Conservation (phyloP, 2,329 filamentous ascomycete genomes). For the Hymenoscyphus salicellus region DNA sequence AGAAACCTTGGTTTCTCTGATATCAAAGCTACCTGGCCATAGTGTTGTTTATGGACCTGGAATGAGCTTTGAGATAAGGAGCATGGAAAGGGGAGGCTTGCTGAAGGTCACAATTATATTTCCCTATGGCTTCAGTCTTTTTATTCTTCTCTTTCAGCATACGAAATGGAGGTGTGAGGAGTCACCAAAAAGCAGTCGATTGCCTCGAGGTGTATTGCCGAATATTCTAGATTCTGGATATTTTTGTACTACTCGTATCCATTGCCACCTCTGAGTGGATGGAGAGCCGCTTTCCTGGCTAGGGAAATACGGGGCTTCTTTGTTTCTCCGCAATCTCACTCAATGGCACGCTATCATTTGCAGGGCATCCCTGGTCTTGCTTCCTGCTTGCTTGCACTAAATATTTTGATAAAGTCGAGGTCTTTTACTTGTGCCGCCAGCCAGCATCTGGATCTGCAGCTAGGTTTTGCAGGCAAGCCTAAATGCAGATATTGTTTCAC, state of each 20-base stretch:
- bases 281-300: neutral
- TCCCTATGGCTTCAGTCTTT: neutral
- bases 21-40: neutral
- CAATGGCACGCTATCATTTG: neutral
- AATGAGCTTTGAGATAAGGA: neutral
- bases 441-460: neutral
- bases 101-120: neutral
- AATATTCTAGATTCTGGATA: neutral
- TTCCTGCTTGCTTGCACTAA: neutral
- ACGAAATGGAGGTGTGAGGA: neutral
- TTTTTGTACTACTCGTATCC: neutral
- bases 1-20: conserved; percentile 2
- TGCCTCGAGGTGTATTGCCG: neutral
- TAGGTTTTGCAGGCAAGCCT: neutral
- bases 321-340: neutral
- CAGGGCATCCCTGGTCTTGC: neutral
- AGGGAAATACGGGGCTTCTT: neutral
- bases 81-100: neutral
- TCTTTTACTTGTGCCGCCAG: neutral
- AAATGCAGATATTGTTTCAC: neutral
- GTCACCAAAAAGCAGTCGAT: neutral
- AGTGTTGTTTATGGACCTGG: neutral
- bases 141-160: neutral
- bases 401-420: neutral
- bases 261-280: neutral